phyloP scores from a whole-genome alignment of 2,329 filamentous ascomycete genomes.

The Aspergillus aculeatinus region DNA sequence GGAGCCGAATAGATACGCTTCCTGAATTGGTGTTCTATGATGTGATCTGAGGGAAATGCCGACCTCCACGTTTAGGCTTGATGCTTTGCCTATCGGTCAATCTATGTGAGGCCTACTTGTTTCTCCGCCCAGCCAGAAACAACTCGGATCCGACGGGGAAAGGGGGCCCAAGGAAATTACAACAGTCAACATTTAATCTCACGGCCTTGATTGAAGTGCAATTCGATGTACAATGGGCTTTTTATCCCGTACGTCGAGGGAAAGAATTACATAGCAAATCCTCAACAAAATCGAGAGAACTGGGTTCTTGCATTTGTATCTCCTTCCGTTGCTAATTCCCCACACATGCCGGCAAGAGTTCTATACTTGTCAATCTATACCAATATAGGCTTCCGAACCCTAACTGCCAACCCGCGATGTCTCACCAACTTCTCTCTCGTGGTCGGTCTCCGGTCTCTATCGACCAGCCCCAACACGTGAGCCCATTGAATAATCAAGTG shows the following conservation, averaged over 20 bases:
- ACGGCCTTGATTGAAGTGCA: not conserved
- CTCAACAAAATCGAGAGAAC: too few species aligned
- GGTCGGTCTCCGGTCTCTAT: not conserved
- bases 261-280: too few species aligned
- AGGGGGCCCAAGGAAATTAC: not conserved
- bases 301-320: not conserved
- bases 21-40: not conserved
- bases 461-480: too few species aligned
- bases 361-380: slow-evolving; percentile 4
- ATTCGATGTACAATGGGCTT: not conserved
- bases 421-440: slow-evolving; percentile 11
- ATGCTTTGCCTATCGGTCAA: not conserved
- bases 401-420: slow-evolving; percentile 12
- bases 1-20: not conserved
- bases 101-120: not conserved
- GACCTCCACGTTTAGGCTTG: not conserved
- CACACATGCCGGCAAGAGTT: not conserved
- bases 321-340: not conserved
- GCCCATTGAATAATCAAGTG: too few species aligned
- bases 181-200: not conserved
- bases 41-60: not conserved
- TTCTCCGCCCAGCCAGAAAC: not conserved
- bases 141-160: not conserved
- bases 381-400: slow-evolving; percentile 1
- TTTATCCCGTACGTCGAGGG: too few species aligned